Base-by-base conservation (phyloP, 176 grass and related monocot species). In the Phoenix roebelenii region DNA sequence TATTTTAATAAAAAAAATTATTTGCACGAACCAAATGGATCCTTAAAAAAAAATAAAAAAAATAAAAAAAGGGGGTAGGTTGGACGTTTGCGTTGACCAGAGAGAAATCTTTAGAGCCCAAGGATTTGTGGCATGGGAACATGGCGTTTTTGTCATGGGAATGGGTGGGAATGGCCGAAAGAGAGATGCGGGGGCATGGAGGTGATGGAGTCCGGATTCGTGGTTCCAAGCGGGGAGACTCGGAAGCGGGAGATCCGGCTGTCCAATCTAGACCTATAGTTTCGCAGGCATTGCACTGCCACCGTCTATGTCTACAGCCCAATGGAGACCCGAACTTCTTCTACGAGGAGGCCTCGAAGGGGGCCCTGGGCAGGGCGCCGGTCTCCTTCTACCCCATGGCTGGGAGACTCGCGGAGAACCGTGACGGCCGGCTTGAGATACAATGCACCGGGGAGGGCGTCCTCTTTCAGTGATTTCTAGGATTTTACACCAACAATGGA, bases 381-480 rank as follows among this genome's bases (percentile, higher is more conserved):
- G 81, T 83, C 60, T 19, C 72, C 0, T 82, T 85, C 76, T 95
- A 95, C 60, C 89, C 82, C 17, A 50, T 89, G 51, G 89, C 79
- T 5, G 89, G 89, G 48, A 72, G 79, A n/a, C 63, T 82, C 10
- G 63, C 35, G 3, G 4, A 7, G 3, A 75, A 70, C 1, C 30
- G 16, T 0, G 58, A 65, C 0, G 89, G 79, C 0, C 78, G 72
- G 23, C 20, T 79, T 12, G 75, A 77, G 75, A 82, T 95, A 66
- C 66, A 83, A 35, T 95, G 89, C 78, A 75, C 6, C 51, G 85
- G 77, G 14, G 72, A 89, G 64, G 89, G 89, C 25, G 71, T 74
- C 44, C 74, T 85, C 0, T 89, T 89, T 81, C 3, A 74, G 84
- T 16, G 55, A 81, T 52, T 72, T 93, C 66, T 1, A 3, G 22